Base-by-base conservation (phyloP, 2,329 filamentous ascomycete genomes). In the Trichoderma guizhouense region DNA sequence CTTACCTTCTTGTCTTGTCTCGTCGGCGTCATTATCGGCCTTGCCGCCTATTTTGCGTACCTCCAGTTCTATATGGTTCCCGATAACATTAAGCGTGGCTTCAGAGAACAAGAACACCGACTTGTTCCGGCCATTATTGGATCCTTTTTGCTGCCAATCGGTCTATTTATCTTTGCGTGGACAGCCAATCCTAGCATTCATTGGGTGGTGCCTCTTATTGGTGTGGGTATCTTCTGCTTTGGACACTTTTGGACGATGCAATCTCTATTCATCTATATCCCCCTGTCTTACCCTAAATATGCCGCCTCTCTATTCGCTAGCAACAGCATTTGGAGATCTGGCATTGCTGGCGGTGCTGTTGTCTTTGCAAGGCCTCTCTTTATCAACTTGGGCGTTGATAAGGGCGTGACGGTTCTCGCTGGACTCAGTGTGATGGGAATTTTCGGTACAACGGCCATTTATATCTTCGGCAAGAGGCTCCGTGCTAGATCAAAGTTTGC, bases 101-200 rank as follows among this genome's bases (percentile, higher is more conserved):
- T 70, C 3, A 36, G 73, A 5, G 71, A 73, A 7, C 72, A 74
- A 1, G 76, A 77, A 39, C 73, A 72, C 5, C 72, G 75, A 2
- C 72, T 77, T 0, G 72, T 74, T 12, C 75, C 76, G 1, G 76
- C 71, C 0, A 65, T 77, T 12, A 18, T 72, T 30, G 91, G 91
- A 47, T 88, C 86, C 2, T 82, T 90, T 69, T 81, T 92, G 14
- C 89, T 93, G 21, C 90, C 91, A 7, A 82, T 91, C 72, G 89
- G 90, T 11, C 79, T 93, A 0, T 92, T 93, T 78, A 88, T 91
- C 75, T 93, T 93, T 79, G 90, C 86, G 6, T 93, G 91, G 90
- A 92, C 90, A 9, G 89, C 89, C 9, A 91, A 88, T 78, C 77
- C 86, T 24, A 83, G 79, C 72, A 86, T 92, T 71, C 86, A 89